Percentiles rank a stretch among this genome's conserved stretches.
Conservation (phyloP, 2,329 filamentous ascomycete species). For the Monilinia fructigena region DNA sequence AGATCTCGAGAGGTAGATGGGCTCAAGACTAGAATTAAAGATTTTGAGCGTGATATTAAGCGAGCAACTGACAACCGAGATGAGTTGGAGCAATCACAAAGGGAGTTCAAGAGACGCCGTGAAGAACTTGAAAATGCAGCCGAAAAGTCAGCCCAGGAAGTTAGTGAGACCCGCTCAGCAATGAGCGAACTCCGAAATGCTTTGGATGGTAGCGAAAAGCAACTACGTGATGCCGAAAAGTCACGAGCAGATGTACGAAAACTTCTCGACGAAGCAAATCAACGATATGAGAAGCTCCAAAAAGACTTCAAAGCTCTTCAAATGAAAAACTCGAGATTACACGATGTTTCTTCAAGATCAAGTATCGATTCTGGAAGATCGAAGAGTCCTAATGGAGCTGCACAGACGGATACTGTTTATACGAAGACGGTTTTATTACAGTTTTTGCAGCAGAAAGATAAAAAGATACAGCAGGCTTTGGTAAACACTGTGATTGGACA, state of each 20-base stretch:
- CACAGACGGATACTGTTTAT: slow-evolving; percentile 49
- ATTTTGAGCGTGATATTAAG: slow-evolving; percentile 76
- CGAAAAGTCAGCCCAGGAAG: slow-evolving; percentile 68
- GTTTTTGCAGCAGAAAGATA: slow-evolving; percentile 79
- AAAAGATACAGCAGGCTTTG: slow-evolving; percentile 70
- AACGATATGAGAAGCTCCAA: slow-evolving; percentile 74
- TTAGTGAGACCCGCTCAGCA: slow-evolving; percentile 70
- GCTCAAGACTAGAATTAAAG: slow-evolving; percentile 72
- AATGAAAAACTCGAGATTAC: slow-evolving; percentile 42
- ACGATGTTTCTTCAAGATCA: slow-evolving; percentile 38
- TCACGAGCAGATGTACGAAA: slow-evolving; percentile 74
- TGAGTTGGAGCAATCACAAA: slow-evolving; percentile 70
- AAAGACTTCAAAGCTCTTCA: slow-evolving; percentile 61
- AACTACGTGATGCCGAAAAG: slow-evolving; percentile 79
- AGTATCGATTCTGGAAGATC: slow-evolving; percentile 41
- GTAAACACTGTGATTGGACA: slow-evolving; percentile 71
- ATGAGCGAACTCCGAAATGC: slow-evolving; percentile 76
- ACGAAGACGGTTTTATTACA: slow-evolving; percentile 79
- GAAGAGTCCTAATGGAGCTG: slow-evolving; percentile 26
- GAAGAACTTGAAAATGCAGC: slow-evolving; percentile 74
- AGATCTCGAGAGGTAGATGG: slow-evolving; percentile 85
- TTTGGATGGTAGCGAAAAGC: slow-evolving; percentile 82
- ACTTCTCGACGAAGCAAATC: slow-evolving; percentile 73
- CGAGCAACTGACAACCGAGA: slow-evolving; percentile 72
- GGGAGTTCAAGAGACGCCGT: slow-evolving; percentile 69